These are phyloP conservation scores for Melocanna baccifera DNA, from an alignment of 176 grass and related monocot genomes.

Conservation along the genomic window DNA sequence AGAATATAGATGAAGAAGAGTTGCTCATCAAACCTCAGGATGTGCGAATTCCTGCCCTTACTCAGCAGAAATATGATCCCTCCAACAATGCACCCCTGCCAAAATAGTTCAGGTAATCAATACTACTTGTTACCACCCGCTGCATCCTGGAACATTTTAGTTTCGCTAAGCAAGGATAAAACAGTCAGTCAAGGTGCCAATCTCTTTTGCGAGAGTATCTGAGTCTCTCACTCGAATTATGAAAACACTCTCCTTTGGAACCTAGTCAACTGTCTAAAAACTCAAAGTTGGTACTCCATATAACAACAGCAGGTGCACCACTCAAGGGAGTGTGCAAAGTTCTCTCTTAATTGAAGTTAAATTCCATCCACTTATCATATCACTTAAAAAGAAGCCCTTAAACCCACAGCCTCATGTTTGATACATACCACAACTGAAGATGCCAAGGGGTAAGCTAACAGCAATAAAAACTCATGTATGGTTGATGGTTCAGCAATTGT, in stretches of 20 bases:
- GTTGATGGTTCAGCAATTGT: not conserved
- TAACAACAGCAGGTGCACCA: not conserved
- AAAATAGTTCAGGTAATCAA: not conserved
- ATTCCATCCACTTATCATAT: no score
- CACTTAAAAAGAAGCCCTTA: no score
- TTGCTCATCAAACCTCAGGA: slow-evolving; percentile 82
- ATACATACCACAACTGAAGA: no score
- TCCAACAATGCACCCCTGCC: slow-evolving; percentile 63
- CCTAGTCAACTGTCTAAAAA: not conserved
- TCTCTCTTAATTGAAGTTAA: no score
- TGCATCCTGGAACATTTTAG: not conserved
- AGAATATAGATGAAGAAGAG: slow-evolving; percentile 94
- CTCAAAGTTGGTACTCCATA: not conserved
- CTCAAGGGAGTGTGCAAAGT: not conserved
- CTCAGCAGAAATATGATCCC: slow-evolving; percentile 61
- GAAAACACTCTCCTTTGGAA: not conserved
- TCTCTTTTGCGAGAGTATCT: not conserved
- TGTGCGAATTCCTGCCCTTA: slow-evolving; percentile 64
- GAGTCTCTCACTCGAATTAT: not conserved
- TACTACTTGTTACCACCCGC: not conserved
- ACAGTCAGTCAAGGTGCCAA: not conserved
- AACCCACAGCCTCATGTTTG: no score
- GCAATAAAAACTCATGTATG: not conserved
- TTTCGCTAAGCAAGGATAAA: not conserved
- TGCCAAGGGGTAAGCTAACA: no score